Conservation (phyloP, 2,329 filamentous ascomycete species). For the Epichloe hybrida region DNA sequence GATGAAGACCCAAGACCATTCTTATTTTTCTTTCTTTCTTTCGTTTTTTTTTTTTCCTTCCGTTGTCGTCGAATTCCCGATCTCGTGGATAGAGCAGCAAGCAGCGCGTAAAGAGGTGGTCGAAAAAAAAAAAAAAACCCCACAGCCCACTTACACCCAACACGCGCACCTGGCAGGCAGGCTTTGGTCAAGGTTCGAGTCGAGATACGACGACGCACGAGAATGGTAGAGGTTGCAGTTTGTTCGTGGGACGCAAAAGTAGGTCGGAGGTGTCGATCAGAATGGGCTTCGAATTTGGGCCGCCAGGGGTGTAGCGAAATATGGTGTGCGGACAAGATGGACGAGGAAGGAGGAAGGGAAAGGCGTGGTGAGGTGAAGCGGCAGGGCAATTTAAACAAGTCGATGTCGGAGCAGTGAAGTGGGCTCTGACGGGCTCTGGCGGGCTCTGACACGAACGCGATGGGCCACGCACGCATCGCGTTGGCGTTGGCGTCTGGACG, state of each 20-base stretch:
- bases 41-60: not conserved
- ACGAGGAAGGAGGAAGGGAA: not conserved
- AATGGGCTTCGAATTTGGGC: slow-evolving; percentile 1
- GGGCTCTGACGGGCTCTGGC: slow-evolving; percentile 2
- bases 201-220: not conserved
- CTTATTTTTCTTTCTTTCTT: not conserved
- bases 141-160: slow-evolving; percentile 2
- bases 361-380: not conserved
- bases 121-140: not conserved
- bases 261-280: slow-evolving; percentile 1
- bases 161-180: not conserved
- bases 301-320: not conserved
- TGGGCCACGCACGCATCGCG: slow-evolving; percentile 10
- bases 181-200: not conserved
- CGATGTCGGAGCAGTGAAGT: not conserved
- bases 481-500: slow-evolving; percentile 3
- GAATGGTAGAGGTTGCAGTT: not conserved
- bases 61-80: slow-evolving; percentile 3
- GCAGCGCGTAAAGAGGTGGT: slow-evolving; percentile 2
- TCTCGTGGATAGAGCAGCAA: slow-evolving; percentile 8
- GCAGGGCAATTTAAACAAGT: not conserved
- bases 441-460: slow-evolving; percentile 10
- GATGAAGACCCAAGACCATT: not conserved
- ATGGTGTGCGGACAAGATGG: not conserved
- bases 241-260: not conserved